Evolutionary conservation across 345 rosid genomes (phyloP), one percentile per base, ranked within the genome.

Genomic region (Cochlearia excelsa): DNA sequence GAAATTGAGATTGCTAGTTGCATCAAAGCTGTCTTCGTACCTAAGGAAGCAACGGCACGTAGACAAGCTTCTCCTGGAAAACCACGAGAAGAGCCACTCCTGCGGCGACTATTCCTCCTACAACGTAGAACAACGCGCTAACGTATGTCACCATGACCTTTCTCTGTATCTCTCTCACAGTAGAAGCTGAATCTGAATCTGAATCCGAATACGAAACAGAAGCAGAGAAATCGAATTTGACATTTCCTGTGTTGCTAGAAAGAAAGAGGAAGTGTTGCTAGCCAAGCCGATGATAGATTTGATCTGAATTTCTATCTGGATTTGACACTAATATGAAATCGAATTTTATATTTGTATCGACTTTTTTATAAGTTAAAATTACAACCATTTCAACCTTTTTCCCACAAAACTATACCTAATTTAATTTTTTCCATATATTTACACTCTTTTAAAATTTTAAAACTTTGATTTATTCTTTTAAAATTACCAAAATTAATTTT

Each of bases 31-130:
- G 81, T 93, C 97, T 75, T 93, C 95, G 6, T 57, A 89, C 52
- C 99, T 79, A 1, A 88, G 80, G 33, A 93, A 93, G 79, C 40
- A 93, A 94, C 30, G 99, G 99, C 1, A 93, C 97, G 78, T 93
- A 93, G 27, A 93, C 95, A 4, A 93, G 85, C 90, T 75, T 89
- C 94, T 46, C 97, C 99, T 0, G 97, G 94, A 80, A 89, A 9
- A 86, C 97, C 8, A 93, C 94, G 27, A 93, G 93, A 62, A 93
- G 65, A 46, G 94, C 97, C 83, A 93, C 82, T 9, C 95, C 99
- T 2, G 85, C 95, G 52, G 87, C 78, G 71, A 84, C 88, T 69
- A 93, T 65, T 29, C 95, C 99, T 46, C 94, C 97, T 2, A 80
- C 81, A 52, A 95, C 99, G 82, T 93, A 89, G 52, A 93, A 73